Evolutionary conservation across 2,329 filamentous ascomycete species (phyloP).

Genomic region (Fusarium illudens): DNA sequence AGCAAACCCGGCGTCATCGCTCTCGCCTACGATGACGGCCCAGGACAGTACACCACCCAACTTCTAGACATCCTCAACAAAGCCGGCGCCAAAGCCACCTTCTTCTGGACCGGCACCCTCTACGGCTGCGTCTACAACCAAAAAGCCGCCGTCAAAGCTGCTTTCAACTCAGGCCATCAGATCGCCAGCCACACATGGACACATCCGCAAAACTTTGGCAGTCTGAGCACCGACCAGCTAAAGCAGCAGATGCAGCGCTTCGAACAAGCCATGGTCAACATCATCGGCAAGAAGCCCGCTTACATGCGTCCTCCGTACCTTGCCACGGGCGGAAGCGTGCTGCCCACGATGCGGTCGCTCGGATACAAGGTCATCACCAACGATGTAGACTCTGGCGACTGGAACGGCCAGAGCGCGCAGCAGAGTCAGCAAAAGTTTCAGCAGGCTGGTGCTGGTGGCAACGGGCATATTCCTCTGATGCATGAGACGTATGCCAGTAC

Average conservation of each 20-base stretch:
- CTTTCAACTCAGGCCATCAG: conserved; percentile 61
- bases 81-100: conserved; percentile 60
- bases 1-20: conserved; percentile 55
- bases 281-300: conserved; percentile 58
- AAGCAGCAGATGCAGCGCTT: conserved; percentile 59
- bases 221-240: conserved; percentile 50
- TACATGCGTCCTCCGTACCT: conserved; percentile 62
- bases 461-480: conserved; percentile 65
- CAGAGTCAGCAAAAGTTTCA: conserved; percentile 64
- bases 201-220: conserved; percentile 55
- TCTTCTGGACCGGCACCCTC: conserved; percentile 62
- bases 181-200: conserved; percentile 64
- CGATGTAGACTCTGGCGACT: conserved; percentile 69
- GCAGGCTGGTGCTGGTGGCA: conserved; percentile 52
- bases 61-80: conserved; percentile 61
- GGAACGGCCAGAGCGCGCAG: conserved; percentile 60
- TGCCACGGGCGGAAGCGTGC: conserved; percentile 55
- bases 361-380: conserved; percentile 69
- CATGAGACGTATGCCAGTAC: conserved; percentile 63
- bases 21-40: conserved; percentile 64
- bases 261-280: conserved; percentile 60
- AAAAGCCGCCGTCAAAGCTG: conserved; percentile 61
- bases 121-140: conserved; percentile 62
- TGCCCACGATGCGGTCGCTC: conserved; percentile 53
- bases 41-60: conserved; percentile 57